Evolutionary conservation across 2,329 filamentous ascomycete species (phyloP), one percentile per base, ranked within the genome.

Genomic region (Cladosporium sp.): DNA sequence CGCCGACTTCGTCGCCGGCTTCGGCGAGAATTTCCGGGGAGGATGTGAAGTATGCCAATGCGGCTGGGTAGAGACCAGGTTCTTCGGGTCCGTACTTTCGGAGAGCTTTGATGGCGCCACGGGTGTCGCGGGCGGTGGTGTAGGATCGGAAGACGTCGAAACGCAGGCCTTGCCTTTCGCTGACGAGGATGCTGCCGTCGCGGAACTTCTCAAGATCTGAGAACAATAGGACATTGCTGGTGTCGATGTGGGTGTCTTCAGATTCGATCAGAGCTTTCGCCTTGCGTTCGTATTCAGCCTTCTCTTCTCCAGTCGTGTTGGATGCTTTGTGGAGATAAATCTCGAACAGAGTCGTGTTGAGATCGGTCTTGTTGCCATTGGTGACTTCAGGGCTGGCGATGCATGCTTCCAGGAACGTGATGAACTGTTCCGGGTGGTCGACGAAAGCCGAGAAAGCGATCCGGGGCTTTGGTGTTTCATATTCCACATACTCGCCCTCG

Each of bases 91-190:
- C 95, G 64, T 99, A 99, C 68, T 95, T 96, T 54, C 83, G 82
- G 36, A 99, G 75, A 0, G 93, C 91, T 64, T 86, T 88, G 64
- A 99, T 89, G 4, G 92, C 92, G 8, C 93, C 92, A 36, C 81
- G 78, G 1, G 93, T 99, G 67, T 99, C 93, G 58, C 90, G 89
- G 18, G 91, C 89, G 1, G 90, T 84, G 1, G 92, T 96, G 67
- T 95, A 96, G 1, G 92, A 96, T 43, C 93, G 85, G 74, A 99
- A 97, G 53, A 99, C 97, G 69, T 99, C 93, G 51, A 91, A 93
- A 37, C 89, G 80, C 2, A 99, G 79, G 17, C 91, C 90, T 53
- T 95, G 89, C 64, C 96, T 89, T 71, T 99, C 93, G 58, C 91
- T 88, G 50, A 99, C 91, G 1, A 99, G 80, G 1, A 89, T 89